phyloP scores from a whole-genome alignment of 208 protist species.

The Leishmania tarentolae region DNA sequence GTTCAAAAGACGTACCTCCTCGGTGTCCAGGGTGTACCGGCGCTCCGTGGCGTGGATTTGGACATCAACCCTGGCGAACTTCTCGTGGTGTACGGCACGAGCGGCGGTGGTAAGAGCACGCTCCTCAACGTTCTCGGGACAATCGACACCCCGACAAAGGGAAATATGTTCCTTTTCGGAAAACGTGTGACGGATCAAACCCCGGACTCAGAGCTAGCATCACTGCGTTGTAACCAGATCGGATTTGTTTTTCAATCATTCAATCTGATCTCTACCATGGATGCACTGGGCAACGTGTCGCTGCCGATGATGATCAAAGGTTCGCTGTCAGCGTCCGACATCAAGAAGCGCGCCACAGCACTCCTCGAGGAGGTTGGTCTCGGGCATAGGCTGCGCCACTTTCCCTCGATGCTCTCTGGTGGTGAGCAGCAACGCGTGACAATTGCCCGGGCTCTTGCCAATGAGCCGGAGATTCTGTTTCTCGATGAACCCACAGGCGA shows the following conservation, averaged over 20 bases:
- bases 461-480: slow-evolving; percentile 93
- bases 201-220: slow-evolving; percentile 69
- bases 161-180: slow-evolving; percentile 91
- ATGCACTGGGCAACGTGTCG: slow-evolving; percentile 94
- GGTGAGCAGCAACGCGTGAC: slow-evolving; percentile 97
- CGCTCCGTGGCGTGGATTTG: slow-evolving; percentile 91
- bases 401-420: slow-evolving; percentile 94
- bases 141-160: slow-evolving; percentile 97
- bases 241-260: slow-evolving; percentile 98
- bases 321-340: slow-evolving; percentile 46
- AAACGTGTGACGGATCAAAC: slow-evolving; percentile 78
- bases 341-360: slow-evolving; percentile 64
- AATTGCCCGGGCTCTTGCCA: slow-evolving; percentile 95
- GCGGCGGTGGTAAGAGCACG: slow-evolving; percentile 96
- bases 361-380: slow-evolving; percentile 92
- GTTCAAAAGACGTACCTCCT: slow-evolving; percentile 98
- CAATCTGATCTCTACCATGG: slow-evolving; percentile 95
- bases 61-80: slow-evolving; percentile 92
- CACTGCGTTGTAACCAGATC: slow-evolving; percentile 66
- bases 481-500: slow-evolving; percentile 97
- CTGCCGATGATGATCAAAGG: slow-evolving; percentile 96
- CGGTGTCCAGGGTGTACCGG: slow-evolving; percentile 95
- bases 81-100: slow-evolving; percentile 95
- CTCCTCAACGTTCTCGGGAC: slow-evolving; percentile 97
- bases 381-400: slow-evolving; percentile 85